Conservation (phyloP, 2,329 filamentous ascomycete species). For the Alternaria consortialis region DNA sequence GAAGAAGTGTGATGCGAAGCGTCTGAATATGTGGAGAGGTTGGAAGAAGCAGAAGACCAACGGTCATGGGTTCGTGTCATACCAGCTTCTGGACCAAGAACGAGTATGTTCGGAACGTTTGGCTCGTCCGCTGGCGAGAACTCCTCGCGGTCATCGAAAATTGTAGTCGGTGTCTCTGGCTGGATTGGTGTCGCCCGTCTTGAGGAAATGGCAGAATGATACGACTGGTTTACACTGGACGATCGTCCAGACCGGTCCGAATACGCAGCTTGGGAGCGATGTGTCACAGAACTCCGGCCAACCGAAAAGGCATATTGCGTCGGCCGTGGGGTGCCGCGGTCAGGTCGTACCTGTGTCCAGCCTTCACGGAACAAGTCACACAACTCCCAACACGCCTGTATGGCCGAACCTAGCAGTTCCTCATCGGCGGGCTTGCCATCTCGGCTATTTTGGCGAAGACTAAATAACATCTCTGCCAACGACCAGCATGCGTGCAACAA, state of each 20-base stretch:
- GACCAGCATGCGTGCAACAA: slow-evolving; percentile 88
- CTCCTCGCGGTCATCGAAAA: slow-evolving; percentile 85
- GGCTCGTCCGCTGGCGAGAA: slow-evolving; percentile 78
- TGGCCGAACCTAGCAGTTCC: slow-evolving; percentile 84
- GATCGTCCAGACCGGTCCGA: slow-evolving; percentile 48
- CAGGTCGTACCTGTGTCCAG: slow-evolving; percentile 87
- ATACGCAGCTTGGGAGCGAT: slow-evolving; percentile 40
- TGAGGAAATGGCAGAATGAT: slow-evolving; percentile 56
- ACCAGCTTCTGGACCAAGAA: slow-evolving; percentile 75
- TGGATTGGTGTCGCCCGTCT: slow-evolving; percentile 42
- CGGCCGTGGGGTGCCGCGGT: slow-evolving; percentile 83
- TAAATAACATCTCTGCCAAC: slow-evolving; percentile 92
- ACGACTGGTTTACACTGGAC: slow-evolving; percentile 58
- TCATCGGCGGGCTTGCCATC: slow-evolving; percentile 79
- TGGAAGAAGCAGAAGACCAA: slow-evolving; percentile 81
- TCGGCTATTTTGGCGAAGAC: slow-evolving; percentile 80
- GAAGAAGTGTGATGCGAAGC: slow-evolving; percentile 70
- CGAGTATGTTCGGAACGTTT: slow-evolving; percentile 84
- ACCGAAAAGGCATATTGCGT: slow-evolving; percentile 74
- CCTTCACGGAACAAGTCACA: slow-evolving; percentile 93
- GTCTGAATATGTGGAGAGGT: slow-evolving; percentile 81
- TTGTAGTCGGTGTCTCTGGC: slow-evolving; percentile 92
- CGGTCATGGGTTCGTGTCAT: slow-evolving; percentile 64
- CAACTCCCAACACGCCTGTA: slow-evolving; percentile 93
- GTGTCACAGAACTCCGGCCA: slow-evolving; percentile 43